These are phyloP conservation scores for Coemansia sp. DNA, from an alignment of 192 early-diverging fungal species.

Conservation along the genomic window DNA sequence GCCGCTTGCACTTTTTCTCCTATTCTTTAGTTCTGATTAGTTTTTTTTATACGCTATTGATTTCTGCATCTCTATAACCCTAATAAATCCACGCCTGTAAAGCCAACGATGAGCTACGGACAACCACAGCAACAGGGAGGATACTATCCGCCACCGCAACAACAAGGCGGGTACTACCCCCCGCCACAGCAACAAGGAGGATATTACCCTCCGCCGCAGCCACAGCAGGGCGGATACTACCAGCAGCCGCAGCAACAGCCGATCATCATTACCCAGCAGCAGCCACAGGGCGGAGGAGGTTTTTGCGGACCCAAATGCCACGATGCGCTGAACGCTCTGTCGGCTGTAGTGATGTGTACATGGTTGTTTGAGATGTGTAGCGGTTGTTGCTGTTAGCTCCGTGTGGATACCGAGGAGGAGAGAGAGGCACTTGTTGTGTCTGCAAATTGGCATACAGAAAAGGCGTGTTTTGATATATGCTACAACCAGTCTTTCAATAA, in stretches of 20 bases:
- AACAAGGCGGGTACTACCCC: constrained; percentile 2
- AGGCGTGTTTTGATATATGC: too few relatives aligned
- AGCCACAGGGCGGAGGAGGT: not conserved
- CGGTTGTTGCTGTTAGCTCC: too few relatives aligned
- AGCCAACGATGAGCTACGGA: constrained; percentile 3
- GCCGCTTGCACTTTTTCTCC: not conserved
- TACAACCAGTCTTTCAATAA: too few relatives aligned
- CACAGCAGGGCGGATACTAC: not conserved
- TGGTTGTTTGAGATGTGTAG: constrained; percentile 7
- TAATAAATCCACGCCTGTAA: too few relatives aligned
- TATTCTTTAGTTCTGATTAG: not conserved
- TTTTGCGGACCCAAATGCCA: constrained; percentile 8
- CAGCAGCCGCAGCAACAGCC: constrained; percentile 9
- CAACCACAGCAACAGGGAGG: constrained; percentile 6
- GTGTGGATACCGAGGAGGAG: not conserved
- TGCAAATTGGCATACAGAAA: too few relatives aligned
- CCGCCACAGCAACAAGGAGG: constrained; percentile 8
- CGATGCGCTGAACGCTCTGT: not conserved
- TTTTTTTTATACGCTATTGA: not conserved
- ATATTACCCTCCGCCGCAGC: constrained; percentile 7
- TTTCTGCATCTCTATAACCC: not conserved
- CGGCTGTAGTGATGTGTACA: constrained; percentile 4
- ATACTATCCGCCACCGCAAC: not conserved
- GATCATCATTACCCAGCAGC: constrained; percentile 21
- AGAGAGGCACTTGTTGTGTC: not conserved